phyloP scores from a whole-genome alignment of 352 stramenopile genomes.

The Globisporangium rhizosaccharum region DNA sequence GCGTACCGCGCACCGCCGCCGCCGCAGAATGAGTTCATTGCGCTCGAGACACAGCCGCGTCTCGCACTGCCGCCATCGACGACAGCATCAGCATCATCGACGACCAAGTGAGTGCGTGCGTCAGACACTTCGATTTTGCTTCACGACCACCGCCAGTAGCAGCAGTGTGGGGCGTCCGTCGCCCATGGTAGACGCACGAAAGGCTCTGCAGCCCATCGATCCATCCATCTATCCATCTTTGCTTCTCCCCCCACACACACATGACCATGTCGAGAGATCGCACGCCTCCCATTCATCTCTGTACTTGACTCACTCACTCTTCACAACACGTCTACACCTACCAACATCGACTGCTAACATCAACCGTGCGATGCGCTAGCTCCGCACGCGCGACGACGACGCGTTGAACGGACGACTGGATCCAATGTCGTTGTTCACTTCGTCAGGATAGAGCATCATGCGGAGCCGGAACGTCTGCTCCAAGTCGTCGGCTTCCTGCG shows the following conservation, averaged over 20 bases:
- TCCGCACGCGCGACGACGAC: not conserved
- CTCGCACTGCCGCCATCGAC: conserved; percentile 24
- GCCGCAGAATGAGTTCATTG: conserved; percentile 18
- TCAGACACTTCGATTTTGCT: no score
- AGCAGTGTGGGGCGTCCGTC: no score
- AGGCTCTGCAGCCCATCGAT: no score
- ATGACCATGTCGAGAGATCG: no score
- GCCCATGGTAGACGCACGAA: no score
- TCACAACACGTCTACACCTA: not conserved
- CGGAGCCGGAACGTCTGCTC: conserved; percentile 30
- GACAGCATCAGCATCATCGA: not conserved
- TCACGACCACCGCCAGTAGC: no score
- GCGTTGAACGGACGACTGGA: not conserved
- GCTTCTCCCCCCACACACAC: no score
- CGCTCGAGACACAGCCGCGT: conserved; percentile 15
- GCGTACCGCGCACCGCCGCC: conserved; percentile 4
- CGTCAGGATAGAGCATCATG: conserved; percentile 22
- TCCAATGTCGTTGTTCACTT: not conserved
- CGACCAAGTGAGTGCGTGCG: conserved; percentile 7
- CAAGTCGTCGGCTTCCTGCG: conserved; percentile 18
- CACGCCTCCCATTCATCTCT: no score
- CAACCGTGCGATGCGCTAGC: not conserved
- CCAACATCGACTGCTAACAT: not conserved
- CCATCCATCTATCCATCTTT: no score
- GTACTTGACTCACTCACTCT: no score